phyloP scores from a whole-genome alignment of 2,329 filamentous ascomycete species.

The Xylariaceae sp. region DNA sequence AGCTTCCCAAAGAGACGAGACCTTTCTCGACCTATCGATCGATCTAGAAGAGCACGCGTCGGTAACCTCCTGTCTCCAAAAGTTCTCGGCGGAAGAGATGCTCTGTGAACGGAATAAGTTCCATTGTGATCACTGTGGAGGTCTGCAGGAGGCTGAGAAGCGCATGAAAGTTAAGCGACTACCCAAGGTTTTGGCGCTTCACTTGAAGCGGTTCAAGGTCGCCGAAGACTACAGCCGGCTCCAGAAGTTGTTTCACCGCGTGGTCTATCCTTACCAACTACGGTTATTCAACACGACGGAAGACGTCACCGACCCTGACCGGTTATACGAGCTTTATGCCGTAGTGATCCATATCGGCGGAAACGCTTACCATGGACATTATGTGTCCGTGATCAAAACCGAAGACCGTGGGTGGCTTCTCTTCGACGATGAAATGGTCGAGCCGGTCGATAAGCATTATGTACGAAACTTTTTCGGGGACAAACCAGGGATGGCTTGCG shows the following conservation, averaged over 20 bases:
- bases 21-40: conserved; percentile 92
- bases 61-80: conserved; percentile 88
- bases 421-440: conserved; percentile 98
- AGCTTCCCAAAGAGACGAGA: conserved; percentile 88
- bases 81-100: conserved; percentile 98
- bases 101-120: conserved; percentile 98
- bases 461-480: conserved; percentile 97
- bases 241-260: conserved; percentile 93
- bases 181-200: conserved; percentile 84
- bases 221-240: conserved; percentile 90
- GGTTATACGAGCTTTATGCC: conserved; percentile 92
- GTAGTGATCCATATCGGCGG: conserved; percentile 97
- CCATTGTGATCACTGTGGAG: conserved; percentile 95
- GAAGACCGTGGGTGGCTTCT: conserved; percentile 92
- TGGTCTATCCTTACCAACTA: conserved; percentile 94
- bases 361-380: conserved; percentile 95
- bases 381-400: conserved; percentile 96
- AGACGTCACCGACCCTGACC: conserved; percentile 87
- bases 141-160: conserved; percentile 95
- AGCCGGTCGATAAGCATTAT: conserved; percentile 94
- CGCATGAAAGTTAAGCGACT: conserved; percentile 98
- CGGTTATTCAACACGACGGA: conserved; percentile 97
- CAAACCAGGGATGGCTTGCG: conserved; percentile 82
- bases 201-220: conserved; percentile 97
- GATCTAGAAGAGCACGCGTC: conserved; percentile 94